Percentiles rank a stretch among this genome's conserved stretches.
Evolutionary conservation across 495 filamentous ascomycete species (phyloP).

Genomic region (Penicillium herquei): DNA sequence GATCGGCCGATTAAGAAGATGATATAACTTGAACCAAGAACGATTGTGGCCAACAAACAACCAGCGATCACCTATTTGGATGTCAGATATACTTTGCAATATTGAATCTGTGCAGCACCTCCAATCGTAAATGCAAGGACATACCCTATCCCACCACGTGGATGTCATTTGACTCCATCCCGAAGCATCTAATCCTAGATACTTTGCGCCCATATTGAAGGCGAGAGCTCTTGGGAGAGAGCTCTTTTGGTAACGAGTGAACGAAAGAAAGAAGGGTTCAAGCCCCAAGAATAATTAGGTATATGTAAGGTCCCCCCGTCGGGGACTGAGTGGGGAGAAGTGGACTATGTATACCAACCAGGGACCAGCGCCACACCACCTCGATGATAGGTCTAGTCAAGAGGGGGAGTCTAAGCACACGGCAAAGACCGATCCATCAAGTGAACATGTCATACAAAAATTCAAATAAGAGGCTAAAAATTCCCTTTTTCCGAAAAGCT

Average conservation of each 20-base stretch:
- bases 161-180: conserved; percentile 5
- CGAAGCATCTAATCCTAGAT: neutral
- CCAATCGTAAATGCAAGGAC: neutral
- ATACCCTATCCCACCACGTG: conserved; percentile 4
- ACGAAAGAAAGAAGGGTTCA: conserved; percentile 1
- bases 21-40: neutral
- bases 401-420: neutral
- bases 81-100: neutral
- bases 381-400: neutral
- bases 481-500: neutral
- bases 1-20: neutral
- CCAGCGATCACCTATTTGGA: neutral
- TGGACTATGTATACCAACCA: conserved; percentile 2
- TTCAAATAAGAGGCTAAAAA: neutral
- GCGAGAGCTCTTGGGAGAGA: neutral
- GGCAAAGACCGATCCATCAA: neutral
- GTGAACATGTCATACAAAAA: neutral
- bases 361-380: neutral
- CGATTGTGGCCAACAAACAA: neutral
- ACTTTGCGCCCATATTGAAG: neutral
- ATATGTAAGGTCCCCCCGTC: neutral
- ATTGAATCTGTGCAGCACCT: neutral
- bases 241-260: neutral
- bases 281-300: neutral
- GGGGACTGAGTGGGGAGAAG: neutral